These are phyloP conservation scores for Aspergillus asperescens DNA, from an alignment of 495 filamentous ascomycete genomes.

Conservation along the genomic window DNA sequence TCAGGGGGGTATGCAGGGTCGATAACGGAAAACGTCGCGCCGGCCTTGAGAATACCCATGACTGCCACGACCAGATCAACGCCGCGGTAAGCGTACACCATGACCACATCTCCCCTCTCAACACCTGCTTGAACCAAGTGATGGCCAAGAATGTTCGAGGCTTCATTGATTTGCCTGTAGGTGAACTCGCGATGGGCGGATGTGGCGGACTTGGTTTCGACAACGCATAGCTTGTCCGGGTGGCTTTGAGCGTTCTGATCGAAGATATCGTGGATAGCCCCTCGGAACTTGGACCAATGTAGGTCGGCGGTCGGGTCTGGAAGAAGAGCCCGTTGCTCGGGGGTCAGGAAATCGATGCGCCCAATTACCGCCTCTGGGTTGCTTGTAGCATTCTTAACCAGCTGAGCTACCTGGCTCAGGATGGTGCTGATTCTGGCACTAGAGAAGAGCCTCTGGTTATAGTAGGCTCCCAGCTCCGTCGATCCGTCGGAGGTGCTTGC, in stretches of 20 bases:
- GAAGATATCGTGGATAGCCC: slow-evolving; percentile 78
- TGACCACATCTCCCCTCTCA: slow-evolving; percentile 79
- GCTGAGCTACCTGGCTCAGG: slow-evolving; percentile 39
- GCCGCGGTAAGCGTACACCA: slow-evolving; percentile 81
- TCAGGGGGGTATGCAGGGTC: slow-evolving; percentile 87
- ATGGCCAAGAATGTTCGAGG: slow-evolving; percentile 74
- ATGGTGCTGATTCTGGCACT: slow-evolving; percentile 43
- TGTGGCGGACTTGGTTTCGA: slow-evolving; percentile 66
- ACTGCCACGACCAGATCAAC: slow-evolving; percentile 47
- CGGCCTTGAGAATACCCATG: slow-evolving; percentile 53
- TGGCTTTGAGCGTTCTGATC: slow-evolving; percentile 63
- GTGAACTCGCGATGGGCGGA: slow-evolving; percentile 66
- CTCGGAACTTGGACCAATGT: slow-evolving; percentile 76
- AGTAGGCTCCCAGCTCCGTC: slow-evolving; percentile 43
- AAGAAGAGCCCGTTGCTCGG: slow-evolving; percentile 41
- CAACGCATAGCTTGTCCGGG: slow-evolving; percentile 73
- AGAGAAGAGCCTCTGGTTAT: slow-evolving; percentile 49
- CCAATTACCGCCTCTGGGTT: slow-evolving; percentile 43
- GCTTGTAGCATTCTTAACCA: slow-evolving; percentile 40
- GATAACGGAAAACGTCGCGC: slow-evolving; percentile 57
- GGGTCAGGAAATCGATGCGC: slow-evolving; percentile 46
- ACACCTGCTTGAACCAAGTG: slow-evolving; percentile 69
- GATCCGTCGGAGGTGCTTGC: slow-evolving; percentile 18
- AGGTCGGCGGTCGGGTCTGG: slow-evolving; percentile 75
- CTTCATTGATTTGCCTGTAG: slow-evolving; percentile 83